Evolutionary conservation across 495 filamentous ascomycete genomes (phyloP).

Genomic region (Aspergillus asperescens): DNA sequence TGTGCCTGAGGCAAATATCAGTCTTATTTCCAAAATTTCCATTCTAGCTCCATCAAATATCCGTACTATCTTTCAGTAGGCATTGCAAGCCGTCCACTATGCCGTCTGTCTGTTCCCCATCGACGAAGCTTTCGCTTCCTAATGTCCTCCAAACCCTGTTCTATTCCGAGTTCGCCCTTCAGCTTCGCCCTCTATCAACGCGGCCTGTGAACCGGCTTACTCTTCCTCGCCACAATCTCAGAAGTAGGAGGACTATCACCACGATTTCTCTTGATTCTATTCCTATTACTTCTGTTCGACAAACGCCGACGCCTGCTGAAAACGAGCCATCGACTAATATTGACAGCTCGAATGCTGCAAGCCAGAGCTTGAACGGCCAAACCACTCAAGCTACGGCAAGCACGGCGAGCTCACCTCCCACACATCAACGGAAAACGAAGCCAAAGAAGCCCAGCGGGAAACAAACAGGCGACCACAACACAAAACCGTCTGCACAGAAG

Average conservation of each 20-base stretch:
- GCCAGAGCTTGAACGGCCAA: not conserved
- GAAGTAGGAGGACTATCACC: not conserved
- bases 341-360: not conserved
- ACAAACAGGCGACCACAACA: not conserved
- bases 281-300: not conserved
- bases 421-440: not conserved
- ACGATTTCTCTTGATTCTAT: not conserved
- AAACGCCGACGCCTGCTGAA: not conserved
- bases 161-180: conserved; percentile 21
- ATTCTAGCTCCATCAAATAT: not conserved
- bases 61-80: not conserved
- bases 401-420: not conserved
- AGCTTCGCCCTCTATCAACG: not conserved
- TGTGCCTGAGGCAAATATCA: not conserved
- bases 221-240: conserved; percentile 1
- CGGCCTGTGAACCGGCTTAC: conserved; percentile 2
- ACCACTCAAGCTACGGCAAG: not conserved
- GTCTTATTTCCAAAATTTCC: not conserved
- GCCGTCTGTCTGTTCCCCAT: conserved; percentile 19
- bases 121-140: conserved; percentile 15
- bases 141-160: conserved; percentile 12
- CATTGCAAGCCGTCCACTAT: conserved; percentile 9
- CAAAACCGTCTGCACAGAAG: conserved; percentile 10
- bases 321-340: not conserved
- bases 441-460: not conserved